Conservation (phyloP, 305 asterid species). For the Plantago lanceolata region DNA sequence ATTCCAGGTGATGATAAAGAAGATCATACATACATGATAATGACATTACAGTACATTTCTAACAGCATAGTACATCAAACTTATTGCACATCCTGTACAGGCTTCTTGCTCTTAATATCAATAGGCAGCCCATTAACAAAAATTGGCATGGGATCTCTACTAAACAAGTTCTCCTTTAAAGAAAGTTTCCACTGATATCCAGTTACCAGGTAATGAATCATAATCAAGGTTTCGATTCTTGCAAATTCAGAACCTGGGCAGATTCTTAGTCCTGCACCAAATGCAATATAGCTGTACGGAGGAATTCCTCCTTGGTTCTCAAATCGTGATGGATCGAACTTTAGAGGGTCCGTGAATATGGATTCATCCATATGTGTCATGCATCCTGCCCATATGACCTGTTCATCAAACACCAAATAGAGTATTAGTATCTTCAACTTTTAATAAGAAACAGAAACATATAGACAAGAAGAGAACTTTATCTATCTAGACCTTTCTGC, state of each 20-base stretch:
- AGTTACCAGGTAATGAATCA: constrained; percentile 15
- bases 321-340: constrained; percentile 5
- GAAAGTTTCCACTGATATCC: not conserved
- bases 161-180: not conserved
- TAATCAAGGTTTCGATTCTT: constrained; percentile 7
- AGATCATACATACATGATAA: not conserved
- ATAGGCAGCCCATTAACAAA: constrained; percentile 1
- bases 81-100: not conserved
- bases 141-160: not conserved
- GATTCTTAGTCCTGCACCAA: constrained; percentile 9
- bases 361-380: constrained; percentile 9
- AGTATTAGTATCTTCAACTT: not conserved
- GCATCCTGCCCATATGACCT: constrained; percentile 7
- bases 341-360: constrained; percentile 2
- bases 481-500: no score
- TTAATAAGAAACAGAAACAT: not conserved
- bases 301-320: constrained; percentile 8
- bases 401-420: not conserved
- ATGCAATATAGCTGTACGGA: not conserved
- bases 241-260: constrained; percentile 9
- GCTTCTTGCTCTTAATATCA: not conserved
- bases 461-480: not conserved
- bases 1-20: not conserved
- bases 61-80: not conserved
- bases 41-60: no score